Percentiles rank a stretch among this genome's conserved stretches.
phyloP scores from a whole-genome alignment of 441 rosid genomes.

The Francoa sonchifolia region DNA sequence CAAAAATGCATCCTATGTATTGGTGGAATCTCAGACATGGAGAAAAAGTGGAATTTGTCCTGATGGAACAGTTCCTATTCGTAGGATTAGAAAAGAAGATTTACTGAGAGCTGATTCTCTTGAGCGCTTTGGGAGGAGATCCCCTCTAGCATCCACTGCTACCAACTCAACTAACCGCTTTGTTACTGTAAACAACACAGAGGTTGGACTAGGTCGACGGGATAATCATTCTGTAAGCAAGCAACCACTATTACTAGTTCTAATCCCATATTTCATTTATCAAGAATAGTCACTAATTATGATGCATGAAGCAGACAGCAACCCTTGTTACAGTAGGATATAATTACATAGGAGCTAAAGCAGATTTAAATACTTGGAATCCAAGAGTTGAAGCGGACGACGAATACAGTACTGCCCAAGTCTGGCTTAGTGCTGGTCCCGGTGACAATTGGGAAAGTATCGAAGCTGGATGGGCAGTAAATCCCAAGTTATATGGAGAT shows the following conservation, averaged over 20 bases:
- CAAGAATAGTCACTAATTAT: background rate
- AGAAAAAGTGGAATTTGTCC: slow-evolving; percentile 17
- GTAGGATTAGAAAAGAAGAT: slow-evolving; percentile 1
- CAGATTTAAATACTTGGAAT: slow-evolving; percentile 53
- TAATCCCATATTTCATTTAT: background rate
- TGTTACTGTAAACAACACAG: too few relatives aligned
- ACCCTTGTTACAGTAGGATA: slow-evolving; percentile 34
- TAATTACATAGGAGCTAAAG: slow-evolving; percentile 42
- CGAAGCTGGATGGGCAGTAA: slow-evolving; percentile 69
- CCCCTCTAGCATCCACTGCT: too few relatives aligned
- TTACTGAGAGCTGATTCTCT: background rate
- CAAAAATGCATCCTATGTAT: background rate
- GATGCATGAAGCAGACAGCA: slow-evolving; percentile 30
- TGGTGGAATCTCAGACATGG: slow-evolving; percentile 13
- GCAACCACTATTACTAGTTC: background rate
- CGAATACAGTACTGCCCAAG: slow-evolving; percentile 40
- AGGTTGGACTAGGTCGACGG: too few relatives aligned
- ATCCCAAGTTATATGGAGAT: slow-evolving; percentile 53
- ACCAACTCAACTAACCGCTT: too few relatives aligned
- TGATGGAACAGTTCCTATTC: slow-evolving; percentile 13
- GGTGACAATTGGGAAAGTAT: slow-evolving; percentile 32
- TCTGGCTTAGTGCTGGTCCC: slow-evolving; percentile 41
- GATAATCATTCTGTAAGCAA: too few relatives aligned
- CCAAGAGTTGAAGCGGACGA: slow-evolving; percentile 41
- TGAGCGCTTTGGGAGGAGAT: slow-evolving; percentile 3